phyloP scores from a whole-genome alignment of 495 filamentous ascomycete species.

The Neurospora hispaniola region DNA sequence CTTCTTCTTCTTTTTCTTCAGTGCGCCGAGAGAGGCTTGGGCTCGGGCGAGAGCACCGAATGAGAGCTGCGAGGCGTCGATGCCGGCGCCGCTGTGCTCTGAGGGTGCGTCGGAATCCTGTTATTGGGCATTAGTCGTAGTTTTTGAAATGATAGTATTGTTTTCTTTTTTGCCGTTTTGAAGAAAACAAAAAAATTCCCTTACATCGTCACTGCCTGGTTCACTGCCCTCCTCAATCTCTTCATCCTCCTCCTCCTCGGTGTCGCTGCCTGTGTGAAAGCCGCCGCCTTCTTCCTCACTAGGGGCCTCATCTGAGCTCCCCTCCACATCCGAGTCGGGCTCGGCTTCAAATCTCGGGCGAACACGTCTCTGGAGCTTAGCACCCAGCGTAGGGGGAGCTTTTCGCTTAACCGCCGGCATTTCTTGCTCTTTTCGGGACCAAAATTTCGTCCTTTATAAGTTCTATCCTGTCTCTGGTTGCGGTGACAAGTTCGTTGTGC shows the following conservation, averaged over 20 bases:
- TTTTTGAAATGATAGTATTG: not conserved
- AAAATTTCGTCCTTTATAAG: not conserved
- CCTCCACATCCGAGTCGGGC: slow-evolving; percentile 39
- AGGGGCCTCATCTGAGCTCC: slow-evolving; percentile 12
- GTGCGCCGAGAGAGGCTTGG: slow-evolving; percentile 48
- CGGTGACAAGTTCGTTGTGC: not conserved
- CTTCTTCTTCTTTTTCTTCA: slow-evolving; percentile 18
- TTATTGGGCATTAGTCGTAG: not conserved
- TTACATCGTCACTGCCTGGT: slow-evolving; percentile 20
- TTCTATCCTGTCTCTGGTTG: not conserved
- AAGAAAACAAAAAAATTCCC: not conserved
- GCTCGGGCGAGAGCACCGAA: slow-evolving; percentile 86
- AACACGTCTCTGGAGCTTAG: slow-evolving; percentile 47
- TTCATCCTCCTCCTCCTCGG: slow-evolving; percentile 17
- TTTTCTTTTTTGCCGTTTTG: not conserved
- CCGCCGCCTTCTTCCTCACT: slow-evolving; percentile 27
- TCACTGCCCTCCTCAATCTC: slow-evolving; percentile 18
- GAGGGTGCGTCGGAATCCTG: slow-evolving; percentile 21
- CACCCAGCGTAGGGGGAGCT: slow-evolving; percentile 6
- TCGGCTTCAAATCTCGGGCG: slow-evolving; percentile 44
- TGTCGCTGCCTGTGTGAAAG: slow-evolving; percentile 16
- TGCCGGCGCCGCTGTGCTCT: slow-evolving; percentile 28
- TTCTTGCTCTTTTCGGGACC: not conserved
- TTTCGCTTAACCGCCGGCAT: slow-evolving; percentile 26
- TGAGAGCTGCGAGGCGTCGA: slow-evolving; percentile 47